Evolutionary conservation across 768 basidiomycete genomes (phyloP).

Genomic region (Boletus subcaerulescens): DNA sequence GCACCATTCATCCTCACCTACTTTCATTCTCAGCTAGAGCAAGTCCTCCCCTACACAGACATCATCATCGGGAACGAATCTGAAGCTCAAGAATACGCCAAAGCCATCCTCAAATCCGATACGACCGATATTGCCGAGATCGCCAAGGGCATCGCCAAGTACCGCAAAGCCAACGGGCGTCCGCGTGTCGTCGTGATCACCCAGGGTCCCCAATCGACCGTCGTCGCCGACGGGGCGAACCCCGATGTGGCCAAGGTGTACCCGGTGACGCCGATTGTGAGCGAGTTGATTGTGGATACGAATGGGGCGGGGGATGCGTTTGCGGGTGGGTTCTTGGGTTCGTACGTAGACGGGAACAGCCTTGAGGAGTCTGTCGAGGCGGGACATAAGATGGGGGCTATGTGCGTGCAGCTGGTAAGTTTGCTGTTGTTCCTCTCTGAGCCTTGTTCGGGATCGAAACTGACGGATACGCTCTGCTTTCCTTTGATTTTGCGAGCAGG

Average conservation of each 20-base stretch:
- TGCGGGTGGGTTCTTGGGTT: slow-evolving; percentile 93
- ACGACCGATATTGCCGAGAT: slow-evolving; percentile 64
- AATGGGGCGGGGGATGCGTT: slow-evolving; percentile 99
- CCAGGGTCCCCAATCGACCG: slow-evolving; percentile 78
- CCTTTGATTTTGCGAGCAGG: slow-evolving; percentile 27
- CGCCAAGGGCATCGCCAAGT: slow-evolving; percentile 71
- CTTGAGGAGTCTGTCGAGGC: slow-evolving; percentile 75
- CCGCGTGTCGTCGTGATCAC: slow-evolving; percentile 88
- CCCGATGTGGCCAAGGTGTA: slow-evolving; percentile 47
- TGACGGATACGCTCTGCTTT: background rate
- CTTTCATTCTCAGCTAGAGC: slow-evolving; percentile 78
- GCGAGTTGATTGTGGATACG: slow-evolving; percentile 84
- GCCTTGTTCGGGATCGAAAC: background rate
- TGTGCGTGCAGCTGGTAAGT: slow-evolving; percentile 78
- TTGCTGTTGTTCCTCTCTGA: background rate
- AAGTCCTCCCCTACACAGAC: slow-evolving; percentile 82
- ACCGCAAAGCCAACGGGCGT: slow-evolving; percentile 73
- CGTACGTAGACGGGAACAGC: slow-evolving; percentile 71
- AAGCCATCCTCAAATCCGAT: slow-evolving; percentile 63
- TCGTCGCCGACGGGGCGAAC: slow-evolving; percentile 63
- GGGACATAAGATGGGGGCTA: slow-evolving; percentile 83
- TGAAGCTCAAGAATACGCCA: slow-evolving; percentile 87
- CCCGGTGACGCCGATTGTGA: slow-evolving; percentile 54
- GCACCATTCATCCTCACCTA: slow-evolving; percentile 97
- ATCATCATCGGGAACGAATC: slow-evolving; percentile 95